Evolutionary conservation across 2,329 filamentous ascomycete species (phyloP), one percentile per base, ranked within the genome.

Genomic region (Phialemoniopsis sp.): DNA sequence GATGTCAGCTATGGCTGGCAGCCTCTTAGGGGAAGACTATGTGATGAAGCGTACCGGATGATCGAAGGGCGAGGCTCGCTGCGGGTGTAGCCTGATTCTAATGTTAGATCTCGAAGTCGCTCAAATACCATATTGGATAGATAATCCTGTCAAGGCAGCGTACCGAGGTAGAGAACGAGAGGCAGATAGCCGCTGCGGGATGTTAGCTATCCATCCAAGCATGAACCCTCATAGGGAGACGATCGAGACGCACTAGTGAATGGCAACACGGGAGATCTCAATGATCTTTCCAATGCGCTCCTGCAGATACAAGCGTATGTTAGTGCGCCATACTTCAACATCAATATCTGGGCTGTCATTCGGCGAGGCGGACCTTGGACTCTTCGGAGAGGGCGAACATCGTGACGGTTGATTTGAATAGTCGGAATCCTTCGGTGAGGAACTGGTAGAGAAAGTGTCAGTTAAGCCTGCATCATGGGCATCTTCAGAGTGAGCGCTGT

Each of bases 231-330:
- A 17, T 8, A 13, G 32, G 37, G 9, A 15, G 19, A 39, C n/a
- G 36, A n/a, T n/a, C n/a, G n/a, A 29, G 19, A 60, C 85, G 51
- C 80, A 94, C 89, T 97, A 98, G 73, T 98, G 93, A 59, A 98
- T 86, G 44, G 87, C 89, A 56, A 96, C 84, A 58, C 90, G 82
- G 46, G 89, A 93, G 63, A 96, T 73, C 67, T 97, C 93, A 64
- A 98, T 93, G 71, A 97, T 78, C 76, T 90, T 91, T 59, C 87
- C 84, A 68, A 98, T 95, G 76, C 93, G 89, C 84, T 98, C 93
- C 91, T 96, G 55, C 39, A 26, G 21, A 10, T 6, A 6, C 21
- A 26, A 10, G 21, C 36, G 12, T 15, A 13, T n/a, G 21, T 38
- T 34, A 58, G 39, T 42, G 12, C 34, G 29, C 14, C 18, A 13